Evolutionary conservation across 345 rosid species (phyloP).

Genomic region (Adansonia digitata): DNA sequence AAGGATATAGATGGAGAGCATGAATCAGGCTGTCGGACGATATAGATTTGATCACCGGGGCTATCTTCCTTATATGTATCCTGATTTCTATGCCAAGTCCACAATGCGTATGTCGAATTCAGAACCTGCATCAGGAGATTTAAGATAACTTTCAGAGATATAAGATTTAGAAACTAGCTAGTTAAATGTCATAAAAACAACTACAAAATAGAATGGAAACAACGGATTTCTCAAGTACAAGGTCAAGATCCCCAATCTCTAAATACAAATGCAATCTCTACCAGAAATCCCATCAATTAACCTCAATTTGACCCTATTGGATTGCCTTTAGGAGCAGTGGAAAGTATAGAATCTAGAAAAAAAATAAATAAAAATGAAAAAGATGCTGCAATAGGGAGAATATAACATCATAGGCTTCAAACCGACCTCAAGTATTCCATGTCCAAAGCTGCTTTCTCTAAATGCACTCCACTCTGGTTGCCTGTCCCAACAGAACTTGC

Average conservation of each 20-base stretch:
- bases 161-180: not conserved
- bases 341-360: not conserved
- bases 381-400: not conserved
- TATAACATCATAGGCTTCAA: conserved; percentile 1
- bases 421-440: conserved; percentile 74
- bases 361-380: too few species aligned
- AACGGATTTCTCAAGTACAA: not conserved
- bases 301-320: not conserved
- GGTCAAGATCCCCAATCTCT: not conserved
- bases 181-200: not conserved
- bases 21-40: conserved; percentile 55
- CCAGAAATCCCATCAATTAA: not conserved
- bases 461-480: conserved; percentile 89
- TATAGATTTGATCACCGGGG: conserved; percentile 64
- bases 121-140: conserved; percentile 37
- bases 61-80: conserved; percentile 51
- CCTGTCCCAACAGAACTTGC: conserved; percentile 71
- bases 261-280: not conserved
- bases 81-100: conserved; percentile 93
- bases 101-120: conserved; percentile 71
- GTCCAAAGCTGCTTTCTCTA: conserved; percentile 93
- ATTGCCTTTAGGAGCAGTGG: not conserved
- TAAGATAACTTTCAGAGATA: not conserved
- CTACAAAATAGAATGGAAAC: not conserved
- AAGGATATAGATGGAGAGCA: conserved; percentile 32